Conservation (phyloP, 257 asterid genomes). For the Plantago major region DNA sequence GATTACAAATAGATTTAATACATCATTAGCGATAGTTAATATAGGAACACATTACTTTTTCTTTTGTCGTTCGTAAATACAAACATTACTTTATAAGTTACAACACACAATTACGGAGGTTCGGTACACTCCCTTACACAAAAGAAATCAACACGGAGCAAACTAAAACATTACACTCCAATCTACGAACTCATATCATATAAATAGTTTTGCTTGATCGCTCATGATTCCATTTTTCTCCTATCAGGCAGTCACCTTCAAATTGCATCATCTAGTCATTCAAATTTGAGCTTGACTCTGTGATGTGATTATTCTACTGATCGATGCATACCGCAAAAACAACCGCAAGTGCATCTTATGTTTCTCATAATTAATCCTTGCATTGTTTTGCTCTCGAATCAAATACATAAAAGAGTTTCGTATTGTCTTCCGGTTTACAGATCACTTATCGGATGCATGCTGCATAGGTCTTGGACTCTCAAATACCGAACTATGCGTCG, state of each 20-base stretch:
- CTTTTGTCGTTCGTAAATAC: neutral
- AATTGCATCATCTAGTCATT: neutral
- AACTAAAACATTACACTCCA: constrained; percentile 19
- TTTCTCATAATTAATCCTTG: neutral
- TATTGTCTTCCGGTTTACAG: neutral
- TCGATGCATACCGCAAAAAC: neutral
- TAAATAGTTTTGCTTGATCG: constrained; percentile 5
- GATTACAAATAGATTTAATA: constrained; percentile 16
- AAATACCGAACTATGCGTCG: constrained; percentile 30
- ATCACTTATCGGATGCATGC: constrained; percentile 55
- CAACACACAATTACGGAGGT: constrained; percentile 15
- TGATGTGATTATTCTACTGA: neutral
- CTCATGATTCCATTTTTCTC: constrained; percentile 11
- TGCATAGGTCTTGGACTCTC: constrained; percentile 36
- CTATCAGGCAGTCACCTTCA: neutral
- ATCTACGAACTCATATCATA: constrained; percentile 15
- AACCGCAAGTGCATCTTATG: constrained; percentile 1
- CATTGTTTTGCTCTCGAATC: neutral
- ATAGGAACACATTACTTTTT: neutral
- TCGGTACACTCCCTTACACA: constrained; percentile 12
- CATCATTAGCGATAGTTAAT: constrained; percentile 3
- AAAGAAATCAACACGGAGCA: constrained; percentile 7
- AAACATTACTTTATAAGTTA: constrained; percentile 15
- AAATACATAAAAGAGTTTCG: neutral
- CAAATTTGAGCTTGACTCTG: constrained; percentile 9